A percentile compares a stretch with the other conserved stretches of the same genome.
Evolutionary conservation across 768 basidiomycete genomes (phyloP).

Genomic region (Lanmaoa rubissima): DNA sequence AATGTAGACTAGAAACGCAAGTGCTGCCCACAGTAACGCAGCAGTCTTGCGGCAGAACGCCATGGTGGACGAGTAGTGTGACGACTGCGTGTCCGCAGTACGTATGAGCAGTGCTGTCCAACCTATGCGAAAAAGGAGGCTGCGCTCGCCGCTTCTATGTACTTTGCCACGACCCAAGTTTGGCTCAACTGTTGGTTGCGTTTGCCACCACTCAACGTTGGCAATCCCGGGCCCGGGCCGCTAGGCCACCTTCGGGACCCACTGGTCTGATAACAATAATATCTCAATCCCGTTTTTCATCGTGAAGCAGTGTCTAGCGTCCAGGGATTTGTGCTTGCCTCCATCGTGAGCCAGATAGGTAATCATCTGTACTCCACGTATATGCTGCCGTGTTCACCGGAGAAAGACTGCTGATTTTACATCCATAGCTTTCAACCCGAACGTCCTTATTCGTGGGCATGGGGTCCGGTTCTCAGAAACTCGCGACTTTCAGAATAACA

Average conservation of each 20-base stretch:
- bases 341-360: too few relatives aligned
- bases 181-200: neutral
- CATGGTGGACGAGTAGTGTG: slow-evolving; percentile 24
- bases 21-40: slow-evolving; percentile 25
- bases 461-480: too few relatives aligned
- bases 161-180: slow-evolving; percentile 15
- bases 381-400: too few relatives aligned
- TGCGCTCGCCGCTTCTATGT: neutral
- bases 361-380: too few relatives aligned
- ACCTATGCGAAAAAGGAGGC: slow-evolving; percentile 1
- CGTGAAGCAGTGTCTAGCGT: too few relatives aligned
- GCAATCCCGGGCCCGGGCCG: too few relatives aligned
- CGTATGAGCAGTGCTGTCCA: neutral
- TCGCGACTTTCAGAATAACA: too few relatives aligned
- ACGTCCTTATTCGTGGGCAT: too few relatives aligned
- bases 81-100: slow-evolving; percentile 14
- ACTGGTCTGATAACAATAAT: neutral
- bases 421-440: too few relatives aligned
- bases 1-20: slow-evolving; percentile 23
- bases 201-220: neutral
- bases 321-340: too few relatives aligned
- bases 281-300: neutral
- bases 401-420: too few relatives aligned
- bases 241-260: too few relatives aligned
- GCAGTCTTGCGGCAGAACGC: slow-evolving; percentile 28